Conservation (phyloP, 768 basidiomycete species). For the Hortiboletus flavorubellus region DNA sequence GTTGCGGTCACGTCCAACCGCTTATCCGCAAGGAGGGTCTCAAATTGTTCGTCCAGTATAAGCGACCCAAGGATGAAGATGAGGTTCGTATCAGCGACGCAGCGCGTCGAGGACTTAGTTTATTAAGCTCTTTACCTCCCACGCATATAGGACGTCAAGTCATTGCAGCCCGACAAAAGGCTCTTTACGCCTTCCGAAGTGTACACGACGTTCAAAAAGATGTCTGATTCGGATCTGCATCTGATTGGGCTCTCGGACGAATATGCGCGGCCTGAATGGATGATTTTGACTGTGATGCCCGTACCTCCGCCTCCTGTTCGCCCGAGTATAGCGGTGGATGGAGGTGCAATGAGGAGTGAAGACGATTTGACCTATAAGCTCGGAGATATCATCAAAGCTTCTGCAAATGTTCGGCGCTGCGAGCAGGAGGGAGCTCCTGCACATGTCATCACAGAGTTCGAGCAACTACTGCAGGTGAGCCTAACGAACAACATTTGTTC, state of each 20-base stretch:
- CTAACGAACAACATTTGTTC: background rate
- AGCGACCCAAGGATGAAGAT: slow-evolving; percentile 90
- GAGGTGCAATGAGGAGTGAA: slow-evolving; percentile 94
- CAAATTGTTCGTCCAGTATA: slow-evolving; percentile 93
- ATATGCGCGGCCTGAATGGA: slow-evolving; percentile 98
- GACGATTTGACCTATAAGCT: slow-evolving; percentile 99
- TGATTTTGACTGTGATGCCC: slow-evolving; percentile 97
- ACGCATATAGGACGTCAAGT: slow-evolving; percentile 65
- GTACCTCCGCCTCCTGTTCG: slow-evolving; percentile 98
- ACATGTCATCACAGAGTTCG: slow-evolving; percentile 93
- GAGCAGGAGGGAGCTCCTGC: slow-evolving; percentile 97
- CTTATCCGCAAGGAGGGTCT: slow-evolving; percentile 89
- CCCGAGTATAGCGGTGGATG: slow-evolving; percentile 96
- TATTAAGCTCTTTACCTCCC: slow-evolving; percentile 10
- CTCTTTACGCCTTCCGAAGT: slow-evolving; percentile 82
- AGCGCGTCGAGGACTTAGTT: background rate
- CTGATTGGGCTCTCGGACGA: slow-evolving; percentile 91
- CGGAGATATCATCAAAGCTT: slow-evolving; percentile 94
- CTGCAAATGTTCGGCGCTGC: slow-evolving; percentile 84
- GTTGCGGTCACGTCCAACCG: slow-evolving; percentile 93
- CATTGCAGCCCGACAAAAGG: slow-evolving; percentile 78
- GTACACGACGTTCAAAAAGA: slow-evolving; percentile 95
- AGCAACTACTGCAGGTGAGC: slow-evolving; percentile 88
- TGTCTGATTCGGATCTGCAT: slow-evolving; percentile 83
- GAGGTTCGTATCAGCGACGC: slow-evolving; percentile 59